Evolutionary conservation across 2,329 filamentous ascomycete genomes (phyloP).

Genomic region (Aspergillus sp.): DNA sequence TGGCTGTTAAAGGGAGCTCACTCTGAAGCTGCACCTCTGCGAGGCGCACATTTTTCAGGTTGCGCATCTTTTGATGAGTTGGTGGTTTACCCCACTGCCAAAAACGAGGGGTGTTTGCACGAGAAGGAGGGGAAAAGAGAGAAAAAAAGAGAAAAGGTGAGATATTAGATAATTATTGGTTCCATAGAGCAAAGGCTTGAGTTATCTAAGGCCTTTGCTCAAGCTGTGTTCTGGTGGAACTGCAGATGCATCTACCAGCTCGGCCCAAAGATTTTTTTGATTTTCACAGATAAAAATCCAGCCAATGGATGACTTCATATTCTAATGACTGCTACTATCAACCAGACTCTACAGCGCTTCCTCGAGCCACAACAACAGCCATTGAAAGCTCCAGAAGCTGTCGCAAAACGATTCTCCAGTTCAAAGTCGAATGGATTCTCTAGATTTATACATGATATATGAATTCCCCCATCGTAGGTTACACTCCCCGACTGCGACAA

Average conservation of each 20-base stretch:
- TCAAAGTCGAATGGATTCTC: constrained; percentile 37
- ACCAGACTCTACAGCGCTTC: constrained; percentile 25
- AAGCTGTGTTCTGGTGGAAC: constrained; percentile 18
- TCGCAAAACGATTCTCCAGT: constrained; percentile 13
- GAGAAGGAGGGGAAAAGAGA: constrained; percentile 11
- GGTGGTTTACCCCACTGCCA: constrained; percentile 43
- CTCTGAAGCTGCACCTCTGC: constrained; percentile 65
- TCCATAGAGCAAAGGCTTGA: constrained; percentile 5
- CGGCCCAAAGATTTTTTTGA: constrained; percentile 41
- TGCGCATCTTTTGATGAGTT: constrained; percentile 69
- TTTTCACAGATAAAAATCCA: constrained; percentile 41
- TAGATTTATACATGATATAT: constrained; percentile 48
- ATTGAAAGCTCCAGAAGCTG: neutral
- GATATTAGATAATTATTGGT: constrained; percentile 4
- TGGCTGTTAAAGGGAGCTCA: constrained; percentile 70
- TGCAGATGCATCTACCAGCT: constrained; percentile 16
- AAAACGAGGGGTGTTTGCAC: constrained; percentile 27
- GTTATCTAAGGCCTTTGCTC: constrained; percentile 4
- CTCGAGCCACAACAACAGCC: constrained; percentile 18
- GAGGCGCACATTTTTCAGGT: constrained; percentile 78
- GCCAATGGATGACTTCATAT: constrained; percentile 48
- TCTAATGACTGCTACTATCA: constrained; percentile 30
- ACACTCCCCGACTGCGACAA: constrained; percentile 27
- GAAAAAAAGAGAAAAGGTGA: constrained; percentile 3
- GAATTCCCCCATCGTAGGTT: constrained; percentile 29